Evolutionary conservation across 371 early-diverging fungal species (phyloP).

Genomic region (Lichtheimia ornata): DNA sequence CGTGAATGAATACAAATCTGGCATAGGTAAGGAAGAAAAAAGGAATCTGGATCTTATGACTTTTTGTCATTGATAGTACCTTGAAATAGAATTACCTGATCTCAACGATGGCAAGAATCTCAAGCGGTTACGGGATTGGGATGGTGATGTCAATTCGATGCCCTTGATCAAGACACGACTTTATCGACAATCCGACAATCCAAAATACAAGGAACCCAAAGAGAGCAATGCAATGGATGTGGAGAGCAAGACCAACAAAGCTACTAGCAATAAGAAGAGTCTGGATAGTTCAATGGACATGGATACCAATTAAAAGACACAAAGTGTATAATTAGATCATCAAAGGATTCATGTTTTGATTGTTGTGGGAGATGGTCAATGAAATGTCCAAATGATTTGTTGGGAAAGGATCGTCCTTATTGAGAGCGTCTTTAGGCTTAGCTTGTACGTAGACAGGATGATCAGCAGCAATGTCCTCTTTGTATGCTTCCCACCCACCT

Average conservation of each 20-base stretch:
- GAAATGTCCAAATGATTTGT: no score
- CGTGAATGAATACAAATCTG: conserved; percentile 55
- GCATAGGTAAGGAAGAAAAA: conserved; percentile 47
- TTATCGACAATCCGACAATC: conserved; percentile 3
- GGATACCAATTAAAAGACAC: conserved; percentile 1
- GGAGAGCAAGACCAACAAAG: background rate
- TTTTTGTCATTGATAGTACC: background rate
- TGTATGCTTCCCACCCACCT: no score
- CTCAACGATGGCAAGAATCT: conserved; percentile 58
- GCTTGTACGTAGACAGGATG: no score
- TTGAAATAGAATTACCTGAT: conserved; percentile 55
- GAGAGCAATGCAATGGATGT: background rate
- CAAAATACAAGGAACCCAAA: background rate
- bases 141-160: conserved; percentile 60
- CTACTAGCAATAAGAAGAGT: background rate
- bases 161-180: conserved; percentile 25
- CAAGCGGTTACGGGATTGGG: conserved; percentile 56
- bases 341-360: no score
- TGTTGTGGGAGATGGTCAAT: no score
- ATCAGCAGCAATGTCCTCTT: no score
- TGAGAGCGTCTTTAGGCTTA: no score
- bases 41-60: background rate
- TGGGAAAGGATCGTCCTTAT: no score
- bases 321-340: background rate
- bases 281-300: background rate